These are phyloP conservation scores for Geotrichum carabidarum DNA, from an alignment of 1,139 yeast species.

Conservation along the genomic window DNA sequence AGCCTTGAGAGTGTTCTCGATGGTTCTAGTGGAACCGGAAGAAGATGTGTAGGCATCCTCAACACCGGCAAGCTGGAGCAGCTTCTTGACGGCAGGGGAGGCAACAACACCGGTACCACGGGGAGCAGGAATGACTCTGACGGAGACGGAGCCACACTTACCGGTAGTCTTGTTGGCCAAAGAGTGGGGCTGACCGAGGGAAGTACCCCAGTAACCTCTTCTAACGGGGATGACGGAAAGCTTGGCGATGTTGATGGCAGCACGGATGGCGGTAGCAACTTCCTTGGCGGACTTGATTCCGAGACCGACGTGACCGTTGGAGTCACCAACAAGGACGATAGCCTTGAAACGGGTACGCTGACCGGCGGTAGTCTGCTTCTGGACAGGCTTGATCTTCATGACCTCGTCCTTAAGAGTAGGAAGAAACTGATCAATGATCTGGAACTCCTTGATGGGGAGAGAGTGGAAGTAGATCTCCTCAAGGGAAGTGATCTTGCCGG, in stretches of 20 bases:
- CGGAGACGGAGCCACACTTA: slow-evolving; percentile 98
- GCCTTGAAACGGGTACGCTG: slow-evolving; percentile 99
- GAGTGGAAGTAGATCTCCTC: slow-evolving; percentile 99
- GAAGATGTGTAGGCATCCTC: slow-evolving; percentile 99
- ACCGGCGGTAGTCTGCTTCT: slow-evolving; percentile 99
- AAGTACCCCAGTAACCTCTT: slow-evolving; percentile 99
- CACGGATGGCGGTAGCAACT: slow-evolving; percentile 99
- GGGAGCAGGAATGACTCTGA: slow-evolving; percentile 99
- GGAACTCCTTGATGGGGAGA: slow-evolving; percentile 98
- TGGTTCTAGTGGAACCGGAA: slow-evolving; percentile 98
- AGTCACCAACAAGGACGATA: slow-evolving; percentile 98
- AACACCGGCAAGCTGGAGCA: slow-evolving; percentile 98
- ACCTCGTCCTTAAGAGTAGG: slow-evolving; percentile 97
- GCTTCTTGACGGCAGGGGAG: slow-evolving; percentile 98
- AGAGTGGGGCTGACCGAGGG: slow-evolving; percentile 99
- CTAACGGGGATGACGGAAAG: slow-evolving; percentile 98
- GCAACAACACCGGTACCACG: slow-evolving; percentile 99
- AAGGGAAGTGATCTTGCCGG: slow-evolving; percentile 92
- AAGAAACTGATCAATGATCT: slow-evolving; percentile 93
- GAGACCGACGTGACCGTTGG: slow-evolving; percentile 99
- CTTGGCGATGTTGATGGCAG: slow-evolving; percentile 98
- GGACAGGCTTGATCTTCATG: slow-evolving; percentile 99
- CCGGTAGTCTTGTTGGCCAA: slow-evolving; percentile 97
- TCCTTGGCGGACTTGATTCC: slow-evolving; percentile 99
- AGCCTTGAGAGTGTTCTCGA: slow-evolving; percentile 99